Evolutionary conservation across 768 basidiomycete species (phyloP), one percentile per base, ranked within the genome.

Genomic region (Suillus ampliporus): DNA sequence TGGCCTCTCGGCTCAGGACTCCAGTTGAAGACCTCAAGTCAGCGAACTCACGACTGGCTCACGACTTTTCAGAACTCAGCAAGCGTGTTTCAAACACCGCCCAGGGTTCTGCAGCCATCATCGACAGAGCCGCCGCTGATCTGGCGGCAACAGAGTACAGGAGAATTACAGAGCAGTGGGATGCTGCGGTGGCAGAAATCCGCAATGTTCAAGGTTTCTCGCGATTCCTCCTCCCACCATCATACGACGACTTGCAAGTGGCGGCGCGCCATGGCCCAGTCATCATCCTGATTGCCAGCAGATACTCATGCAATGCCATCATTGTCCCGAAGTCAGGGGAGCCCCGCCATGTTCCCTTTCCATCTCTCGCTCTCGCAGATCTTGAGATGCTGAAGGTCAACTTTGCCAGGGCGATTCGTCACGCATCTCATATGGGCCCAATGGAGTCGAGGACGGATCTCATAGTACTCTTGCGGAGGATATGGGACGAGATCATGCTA

Each of bases 1-100:
- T 74, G 51, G 40, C 73, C 4, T 57, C 67, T 31, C 64, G 69
- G 17, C 69, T 73, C 5, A 67, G 68, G 6, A 67, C 69, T 11
- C 68, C 74, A 19, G 38, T 72, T 7, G 72, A 74, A 52, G 63
- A 65, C 41, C 65, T 74, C 15, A 35, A 59, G 11, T 28, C 21
- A 4, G 19, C 21, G 4, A 58, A 66, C 21, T 3, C 26, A 0
- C 3, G n/a, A 4, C 40, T 68, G 26, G 64, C 68, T 1, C 37
- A 61, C 11, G 34, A 28, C 11, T 67, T 67, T 48, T 44, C 58
- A 41, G 11, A 26, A 6, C n/a, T 67, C 7, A 67, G 64, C 52
- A 54, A 17, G 17, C 51, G 54, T 17, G 59, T 70, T 5, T 64
- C 23, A 14, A 31, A 47, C 23, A 17, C 37, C 2, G 37, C n/a